These are phyloP conservation scores for Areca catechu DNA, from an alignment of 176 grass and related monocot genomes.

Conservation along the genomic window DNA sequence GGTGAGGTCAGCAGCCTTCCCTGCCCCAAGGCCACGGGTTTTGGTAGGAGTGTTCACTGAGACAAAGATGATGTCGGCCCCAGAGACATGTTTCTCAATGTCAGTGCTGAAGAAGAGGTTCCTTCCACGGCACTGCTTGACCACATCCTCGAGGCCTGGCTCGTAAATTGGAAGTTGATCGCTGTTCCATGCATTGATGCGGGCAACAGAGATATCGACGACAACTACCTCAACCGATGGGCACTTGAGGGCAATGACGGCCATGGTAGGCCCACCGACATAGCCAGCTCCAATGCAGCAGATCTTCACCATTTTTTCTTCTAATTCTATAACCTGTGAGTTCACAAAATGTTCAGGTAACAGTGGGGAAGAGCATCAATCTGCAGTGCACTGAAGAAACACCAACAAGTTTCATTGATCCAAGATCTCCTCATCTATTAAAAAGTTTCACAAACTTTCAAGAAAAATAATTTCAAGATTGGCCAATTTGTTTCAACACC, in stretches of 20 bases:
- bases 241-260: slow-evolving; percentile 12
- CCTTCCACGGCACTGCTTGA: slow-evolving; percentile 4
- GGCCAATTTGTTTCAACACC: too few species aligned
- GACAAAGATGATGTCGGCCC: slow-evolving; percentile 7
- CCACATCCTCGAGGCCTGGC: not conserved
- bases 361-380: not conserved
- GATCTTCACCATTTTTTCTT: slow-evolving; percentile 7
- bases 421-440: too few species aligned
- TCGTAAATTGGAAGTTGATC: slow-evolving; percentile 8
- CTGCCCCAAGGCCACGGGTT: slow-evolving; percentile 1
- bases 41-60: slow-evolving; percentile 11
- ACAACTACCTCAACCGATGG: slow-evolving; percentile 3
- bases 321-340: not conserved
- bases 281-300: slow-evolving; percentile 17
- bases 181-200: slow-evolving; percentile 10
- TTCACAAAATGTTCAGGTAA: not conserved
- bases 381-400: not conserved
- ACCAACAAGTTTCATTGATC: too few species aligned
- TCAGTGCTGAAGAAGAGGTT: slow-evolving; percentile 14
- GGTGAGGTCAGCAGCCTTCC: slow-evolving; percentile 5
- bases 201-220: not conserved
- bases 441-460: too few species aligned
- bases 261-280: slow-evolving; percentile 7
- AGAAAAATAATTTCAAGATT: too few species aligned
- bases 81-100: not conserved